Evolutionary conservation across 2,329 filamentous ascomycete species (phyloP), one percentile per base, ranked within the genome.

Genomic region (Fusarium piperis): DNA sequence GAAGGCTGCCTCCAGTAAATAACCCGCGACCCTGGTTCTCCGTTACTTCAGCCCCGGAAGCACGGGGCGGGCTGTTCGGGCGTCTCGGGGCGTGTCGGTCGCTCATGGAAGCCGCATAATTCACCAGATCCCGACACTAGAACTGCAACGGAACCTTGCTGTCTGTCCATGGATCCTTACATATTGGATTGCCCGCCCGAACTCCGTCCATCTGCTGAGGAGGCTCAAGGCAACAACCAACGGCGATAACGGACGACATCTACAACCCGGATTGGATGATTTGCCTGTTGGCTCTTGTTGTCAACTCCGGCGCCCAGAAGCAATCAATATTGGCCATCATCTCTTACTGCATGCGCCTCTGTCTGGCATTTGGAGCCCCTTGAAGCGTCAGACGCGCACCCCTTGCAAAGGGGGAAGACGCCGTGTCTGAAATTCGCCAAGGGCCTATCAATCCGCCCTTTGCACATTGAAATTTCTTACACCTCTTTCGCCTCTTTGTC

Each of bases 281-380:
- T 6, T 35, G 32, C 16, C 30, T 16, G 48, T 52, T 52, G 28
- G 48, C 48, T 30, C 15, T 55, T n/a, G 16, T 55, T 55, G 52
- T 26, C 32, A 23, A 58, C 39, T 67, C 44, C 44, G 59, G n/a
- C 38, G 28, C 52, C 63, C 52, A 39, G 38, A 28, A 64, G 38
- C 52, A 64, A 65, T 51, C 26, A 28, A 51, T 67, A 63, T 39
- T 59, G 30, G 30, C 39, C 66, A 56, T 62, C 58, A 65, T 58
- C 53, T 62, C 16, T 46, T 48, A 46, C 61, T 57, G 56, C 64
- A 63, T 62, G 61, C 61, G 61, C 65, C 73, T 67, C 63, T 53
- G 35, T 59, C 51, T 75, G 69, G 73, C 63, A 74, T 75, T 74
- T 67, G 53, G 46, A 30, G 53, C 73, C 73, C 73, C 73, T 75